These are phyloP conservation scores for Rhizoclosmatium globosum DNA, from an alignment of 192 early-diverging fungal genomes.

Conservation along the genomic window DNA sequence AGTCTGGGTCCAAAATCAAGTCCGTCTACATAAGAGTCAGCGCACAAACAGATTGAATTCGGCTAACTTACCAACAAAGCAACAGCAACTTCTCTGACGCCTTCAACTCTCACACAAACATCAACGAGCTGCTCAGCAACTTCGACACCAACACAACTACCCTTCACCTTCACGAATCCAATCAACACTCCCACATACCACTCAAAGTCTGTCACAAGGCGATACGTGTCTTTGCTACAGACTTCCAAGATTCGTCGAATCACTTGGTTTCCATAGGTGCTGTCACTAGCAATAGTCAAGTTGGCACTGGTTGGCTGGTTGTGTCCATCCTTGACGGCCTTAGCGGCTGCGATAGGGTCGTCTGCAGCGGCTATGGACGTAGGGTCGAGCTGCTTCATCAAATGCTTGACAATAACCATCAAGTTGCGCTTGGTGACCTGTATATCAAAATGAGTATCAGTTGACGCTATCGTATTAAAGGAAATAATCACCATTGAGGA, in stretches of 20 bases:
- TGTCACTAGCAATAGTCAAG: constrained; percentile 36
- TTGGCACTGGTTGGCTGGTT: constrained; percentile 23
- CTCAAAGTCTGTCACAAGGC: constrained; percentile 88
- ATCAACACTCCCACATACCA: constrained; percentile 92
- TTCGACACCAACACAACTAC: constrained; percentile 74
- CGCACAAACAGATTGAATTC: background rate
- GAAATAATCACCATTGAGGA: constrained; percentile 74
- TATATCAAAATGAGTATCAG: background rate
- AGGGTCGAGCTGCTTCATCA: constrained; percentile 77
- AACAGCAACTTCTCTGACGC: constrained; percentile 80
- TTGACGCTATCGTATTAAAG: background rate
- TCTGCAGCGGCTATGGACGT: constrained; percentile 43
- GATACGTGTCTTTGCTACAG: constrained; percentile 86
- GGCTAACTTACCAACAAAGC: constrained; percentile 67
- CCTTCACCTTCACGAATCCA: constrained; percentile 77
- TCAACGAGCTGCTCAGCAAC: constrained; percentile 85
- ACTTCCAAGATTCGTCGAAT: constrained; percentile 82
- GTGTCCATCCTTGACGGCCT: background rate
- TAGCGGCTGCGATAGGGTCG: constrained; percentile 17
- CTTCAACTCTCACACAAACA: constrained; percentile 87
- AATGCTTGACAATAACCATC: constrained; percentile 79
- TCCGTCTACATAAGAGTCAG: constrained; percentile 56
- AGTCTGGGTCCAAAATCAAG: constrained; percentile 69
- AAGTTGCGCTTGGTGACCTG: constrained; percentile 82
- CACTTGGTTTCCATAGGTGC: constrained; percentile 78